Percentiles rank a stretch among this genome's conserved stretches.
These are phyloP conservation scores for Gelatoporia subvermispora DNA, from an alignment of 768 basidiomycete species.

Conservation along the genomic window DNA sequence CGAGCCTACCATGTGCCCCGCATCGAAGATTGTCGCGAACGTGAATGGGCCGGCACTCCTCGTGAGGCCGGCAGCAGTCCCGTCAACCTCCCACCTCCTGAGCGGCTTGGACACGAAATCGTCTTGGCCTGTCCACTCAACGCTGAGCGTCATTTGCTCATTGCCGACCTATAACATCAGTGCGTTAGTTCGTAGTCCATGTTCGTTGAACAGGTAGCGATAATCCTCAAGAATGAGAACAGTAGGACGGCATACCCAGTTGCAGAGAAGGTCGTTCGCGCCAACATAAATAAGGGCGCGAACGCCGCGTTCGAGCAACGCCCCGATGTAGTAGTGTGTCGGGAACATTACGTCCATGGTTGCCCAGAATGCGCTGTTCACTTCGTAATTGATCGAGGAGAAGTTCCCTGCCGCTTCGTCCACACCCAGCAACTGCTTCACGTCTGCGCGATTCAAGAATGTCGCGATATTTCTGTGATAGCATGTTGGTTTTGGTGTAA, in stretches of 20 bases:
- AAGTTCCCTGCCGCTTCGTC: slow-evolving; percentile 41
- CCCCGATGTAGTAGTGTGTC: slow-evolving; percentile 38
- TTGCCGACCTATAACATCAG: slow-evolving; percentile 49
- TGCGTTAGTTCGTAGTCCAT: too few relatives aligned
- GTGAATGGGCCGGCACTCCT: slow-evolving; percentile 53
- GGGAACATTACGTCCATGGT: slow-evolving; percentile 34
- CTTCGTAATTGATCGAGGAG: slow-evolving; percentile 31
- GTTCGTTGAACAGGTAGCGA: not conserved
- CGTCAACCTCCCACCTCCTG: slow-evolving; percentile 50
- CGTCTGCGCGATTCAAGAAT: slow-evolving; percentile 56
- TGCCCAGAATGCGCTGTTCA: slow-evolving; percentile 41
- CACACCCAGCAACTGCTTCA: slow-evolving; percentile 59
- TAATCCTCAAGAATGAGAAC: too few relatives aligned
- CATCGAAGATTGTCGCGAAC: slow-evolving; percentile 56
- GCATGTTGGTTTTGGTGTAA: not conserved
- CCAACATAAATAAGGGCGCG: slow-evolving; percentile 50
- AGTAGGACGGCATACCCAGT: slow-evolving; percentile 31
- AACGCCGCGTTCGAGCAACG: slow-evolving; percentile 48
- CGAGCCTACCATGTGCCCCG: slow-evolving; percentile 63
- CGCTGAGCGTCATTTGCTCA: slow-evolving; percentile 47
- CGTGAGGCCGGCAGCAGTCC: slow-evolving; percentile 47
- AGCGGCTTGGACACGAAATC: slow-evolving; percentile 38
- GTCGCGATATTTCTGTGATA: slow-evolving; percentile 47
- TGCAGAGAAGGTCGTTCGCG: slow-evolving; percentile 50
- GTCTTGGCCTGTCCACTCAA: slow-evolving; percentile 53